Evolutionary conservation across 305 asterid genomes (phyloP), one percentile per base, ranked within the genome.

Genomic region (Fraxinus platypoda): DNA sequence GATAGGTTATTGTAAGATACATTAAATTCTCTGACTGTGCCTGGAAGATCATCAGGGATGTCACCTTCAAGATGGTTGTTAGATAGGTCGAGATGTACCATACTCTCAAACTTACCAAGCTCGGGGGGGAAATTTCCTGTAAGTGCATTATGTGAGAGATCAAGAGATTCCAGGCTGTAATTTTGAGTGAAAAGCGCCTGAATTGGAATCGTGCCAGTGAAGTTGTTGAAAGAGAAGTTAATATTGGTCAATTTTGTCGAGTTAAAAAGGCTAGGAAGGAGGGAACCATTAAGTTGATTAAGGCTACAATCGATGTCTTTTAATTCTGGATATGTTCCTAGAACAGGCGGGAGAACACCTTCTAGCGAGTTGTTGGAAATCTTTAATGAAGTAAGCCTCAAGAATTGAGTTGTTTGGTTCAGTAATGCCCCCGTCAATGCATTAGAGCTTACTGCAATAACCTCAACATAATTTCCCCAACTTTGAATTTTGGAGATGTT

Each of bases 391-490:
- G 88, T 84, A 52, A 93, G 97, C 91, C 98, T 90, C 90, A 92
- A 85, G 83, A 93, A 91, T 83, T 90, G 95, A 77, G 95, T 87
- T 37, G 97, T 92, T 84, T 89, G 91, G 78, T 81, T 79, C 3
- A 92, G 90, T 11, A 93, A 86, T 74, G 85, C 35, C 46, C 98
- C 97, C 0, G 84, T 87, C 72, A 94, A 81, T 17, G 81, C 64
- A 59, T 94, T 94, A 46, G 98, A 92, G 91, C 95, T 93, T 72
- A 94, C 86, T 23, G 89, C 94, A 79, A 93, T 83, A 17, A 87
- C 81, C 84, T 93, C 98, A 6, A 90, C 81, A 80, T 93, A 91
- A 77, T 93, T 91, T 78, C 97, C 97, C 98, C 98, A 94, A 28
- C 89, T 78, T 84, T 88, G 92, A 79, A 88, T 86, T 85, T 90